Evolutionary conservation across 2,329 filamentous ascomycete genomes (phyloP), one percentile per base, ranked within the genome.

Genomic region (Penicillium italicum): DNA sequence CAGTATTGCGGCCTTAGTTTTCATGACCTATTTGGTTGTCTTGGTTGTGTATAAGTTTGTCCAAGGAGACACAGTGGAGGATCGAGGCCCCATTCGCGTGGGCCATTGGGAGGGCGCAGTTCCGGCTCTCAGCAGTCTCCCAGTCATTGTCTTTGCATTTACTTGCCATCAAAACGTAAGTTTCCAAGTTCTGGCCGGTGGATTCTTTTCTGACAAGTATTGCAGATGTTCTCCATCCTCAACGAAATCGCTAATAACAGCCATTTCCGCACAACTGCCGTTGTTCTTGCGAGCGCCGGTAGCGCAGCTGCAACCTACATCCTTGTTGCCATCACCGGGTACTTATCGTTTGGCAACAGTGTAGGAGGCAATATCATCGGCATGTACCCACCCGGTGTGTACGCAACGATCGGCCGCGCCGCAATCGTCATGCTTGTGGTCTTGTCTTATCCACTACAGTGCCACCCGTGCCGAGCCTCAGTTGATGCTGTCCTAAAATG

Each of bases 81-180:
- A 89, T 50, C 84, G 90, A 50, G 88, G 90, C 12, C 83, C 87
- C 10, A 85, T 99, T 57, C 85, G 89, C 46, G 77, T 91, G 30
- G 80, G 97, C 60, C 78, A 84, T 59, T 96, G 91, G 87, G 87
- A 85, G 41, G 90, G 93, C 8, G 81, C 90, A 3, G 80, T 96
- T 10, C 83, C 88, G 34, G 86, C 89, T 7, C 79, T 99, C 50
- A 91, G 90, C 64, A 92, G 89, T 60, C 85, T 99, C 61, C 94
- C 94, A 0, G 91, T 99, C 50, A 92, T 97, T 54, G 90, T 99
- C 2, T 99, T 99, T 79, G 94, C 93, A n/a, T 99, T 97, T 72
- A 99, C 94, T 1, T 99, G 94, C 72, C 94, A 99, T 74, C 94
- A 99, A 69, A 99, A 99, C 72, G 90, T 94, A 77, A 62, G 84